Percentiles rank a stretch among this genome's conserved stretches.
phyloP scores from a whole-genome alignment of 2,329 filamentous ascomycete genomes.

The Colletotrichum lindemuthianum region DNA sequence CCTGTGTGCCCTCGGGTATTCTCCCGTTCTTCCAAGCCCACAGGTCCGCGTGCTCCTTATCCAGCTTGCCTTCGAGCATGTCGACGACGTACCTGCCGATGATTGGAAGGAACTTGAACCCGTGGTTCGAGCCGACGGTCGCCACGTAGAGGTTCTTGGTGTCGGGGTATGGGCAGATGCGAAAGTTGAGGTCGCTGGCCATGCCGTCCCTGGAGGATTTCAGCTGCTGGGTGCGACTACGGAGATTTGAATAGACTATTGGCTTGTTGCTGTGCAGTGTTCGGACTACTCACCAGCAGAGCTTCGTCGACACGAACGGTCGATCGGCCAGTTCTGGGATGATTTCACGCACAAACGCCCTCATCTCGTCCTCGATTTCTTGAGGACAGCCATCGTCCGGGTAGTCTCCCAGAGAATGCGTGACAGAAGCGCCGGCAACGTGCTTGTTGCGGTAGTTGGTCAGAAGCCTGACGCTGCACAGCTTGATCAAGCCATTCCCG shows the following conservation, averaged over 20 bases:
- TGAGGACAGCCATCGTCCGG: slow-evolving; percentile 51
- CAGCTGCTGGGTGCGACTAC: not conserved
- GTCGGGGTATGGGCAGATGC: slow-evolving; percentile 37
- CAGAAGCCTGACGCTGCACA: slow-evolving; percentile 63
- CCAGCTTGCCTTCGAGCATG: slow-evolving; percentile 53
- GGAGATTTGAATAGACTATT: not conserved
- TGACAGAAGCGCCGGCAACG: slow-evolving; percentile 36
- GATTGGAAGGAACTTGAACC: slow-evolving; percentile 63
- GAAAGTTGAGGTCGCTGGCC: slow-evolving; percentile 43
- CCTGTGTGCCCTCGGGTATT: slow-evolving; percentile 34
- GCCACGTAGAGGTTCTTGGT: slow-evolving; percentile 56
- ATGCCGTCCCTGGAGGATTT: slow-evolving; percentile 42
- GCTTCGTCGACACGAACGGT: slow-evolving; percentile 57
- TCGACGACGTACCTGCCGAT: slow-evolving; percentile 62
- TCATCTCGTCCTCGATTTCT: slow-evolving; percentile 64
- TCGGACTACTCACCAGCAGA: slow-evolving; percentile 61
- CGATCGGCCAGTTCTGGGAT: slow-evolving; percentile 60
- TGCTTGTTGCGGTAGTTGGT: slow-evolving; percentile 54
- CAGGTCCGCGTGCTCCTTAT: slow-evolving; percentile 49
- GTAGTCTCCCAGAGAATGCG: slow-evolving; percentile 39
- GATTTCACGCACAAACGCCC: slow-evolving; percentile 58
- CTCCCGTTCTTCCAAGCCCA: slow-evolving; percentile 47
- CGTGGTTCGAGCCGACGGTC: slow-evolving; percentile 63
- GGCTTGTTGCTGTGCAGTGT: too few relatives aligned
- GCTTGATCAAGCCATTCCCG: slow-evolving; percentile 57